Evolutionary conservation across 2,329 filamentous ascomycete genomes (phyloP), one percentile per base, ranked within the genome.

Genomic region (Truncatella angustata): DNA sequence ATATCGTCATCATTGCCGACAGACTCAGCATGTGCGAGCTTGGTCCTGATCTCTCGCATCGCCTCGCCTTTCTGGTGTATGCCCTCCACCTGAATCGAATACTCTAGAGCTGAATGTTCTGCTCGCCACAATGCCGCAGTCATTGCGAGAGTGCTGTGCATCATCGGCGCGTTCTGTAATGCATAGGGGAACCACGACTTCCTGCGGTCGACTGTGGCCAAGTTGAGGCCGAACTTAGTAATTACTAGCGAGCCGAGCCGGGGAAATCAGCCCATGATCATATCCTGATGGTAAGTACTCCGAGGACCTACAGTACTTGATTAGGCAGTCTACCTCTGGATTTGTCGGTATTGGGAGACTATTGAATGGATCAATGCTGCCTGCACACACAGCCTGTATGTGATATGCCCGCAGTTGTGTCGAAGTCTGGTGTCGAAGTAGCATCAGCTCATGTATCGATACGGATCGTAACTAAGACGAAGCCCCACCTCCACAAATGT

Each of bases 101-200:
- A 14, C 4, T 54, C 47, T 16, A 54, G 48, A 7, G n/a, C 39
- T 16, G 39, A 7, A 39, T 40, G 16, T 14, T 45, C 52, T 14
- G 47, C 52, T 52, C 52, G 48, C 52, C 52, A 54, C 39, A 52
- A 4, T 23, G 20, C 52, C 18, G 52, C 52, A 4, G 52, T 23
- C 52, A 54, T 47, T 12, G 52, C 52, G 7, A 54, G 39, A 39
- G 52, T 52, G 12, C 49, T 54, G 23, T 54, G 52, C 52, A 54
- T 54, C 52, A 54, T 54, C 14, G 52, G 28, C n/a, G 24, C 52
- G 11, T 49, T 54, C 34, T 39, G 30, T 30, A 54, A 46, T 24
- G 52, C 52, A n/a, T 54, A 54, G 9, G 49, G 52, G 30, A 54
- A 40, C 52, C 52, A 54, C 0, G 32, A 34, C 24, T 21, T 54